Conservation (phyloP, 2,329 filamentous ascomycete genomes). For the Trichoderma lentiforme region DNA sequence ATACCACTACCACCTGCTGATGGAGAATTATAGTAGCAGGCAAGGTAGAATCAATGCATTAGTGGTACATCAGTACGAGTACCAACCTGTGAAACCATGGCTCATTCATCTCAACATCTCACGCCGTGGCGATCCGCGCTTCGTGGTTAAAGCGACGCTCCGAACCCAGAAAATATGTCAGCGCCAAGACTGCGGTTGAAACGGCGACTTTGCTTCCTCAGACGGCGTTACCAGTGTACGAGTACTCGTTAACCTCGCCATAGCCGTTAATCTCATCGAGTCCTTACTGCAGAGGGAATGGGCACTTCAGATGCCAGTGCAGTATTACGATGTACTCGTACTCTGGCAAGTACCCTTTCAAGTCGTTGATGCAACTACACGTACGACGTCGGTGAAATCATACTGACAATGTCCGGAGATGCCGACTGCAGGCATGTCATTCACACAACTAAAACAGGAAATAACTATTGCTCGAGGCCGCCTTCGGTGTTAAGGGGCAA, state of each 20-base stretch:
- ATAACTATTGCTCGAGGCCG: neutral
- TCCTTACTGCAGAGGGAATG: neutral
- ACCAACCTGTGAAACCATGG: neutral
- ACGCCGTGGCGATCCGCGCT: neutral
- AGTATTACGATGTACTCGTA: neutral
- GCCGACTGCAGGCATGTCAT: constrained; percentile 16
- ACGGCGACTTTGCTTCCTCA: neutral
- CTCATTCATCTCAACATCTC: neutral
- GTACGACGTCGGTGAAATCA: constrained; percentile 11
- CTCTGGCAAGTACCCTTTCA: neutral
- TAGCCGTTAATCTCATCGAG: neutral
- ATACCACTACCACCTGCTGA: neutral
- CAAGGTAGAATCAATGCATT: neutral
- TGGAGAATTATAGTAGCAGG: neutral
- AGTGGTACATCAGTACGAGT: neutral
- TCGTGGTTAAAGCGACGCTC: neutral
- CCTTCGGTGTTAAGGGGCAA: constrained; percentile 2
- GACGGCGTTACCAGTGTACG: neutral
- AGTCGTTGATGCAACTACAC: neutral
- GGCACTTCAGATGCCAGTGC: neutral
- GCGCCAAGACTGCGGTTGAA: neutral
- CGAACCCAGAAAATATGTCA: neutral
- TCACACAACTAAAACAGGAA: constrained; percentile 6
- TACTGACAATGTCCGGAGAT: constrained; percentile 8
- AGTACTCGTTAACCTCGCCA: neutral